Percentiles rank a stretch among this genome's conserved stretches.
Conservation (phyloP, 345 rosid species). For the Lumnitzera racemosa region DNA sequence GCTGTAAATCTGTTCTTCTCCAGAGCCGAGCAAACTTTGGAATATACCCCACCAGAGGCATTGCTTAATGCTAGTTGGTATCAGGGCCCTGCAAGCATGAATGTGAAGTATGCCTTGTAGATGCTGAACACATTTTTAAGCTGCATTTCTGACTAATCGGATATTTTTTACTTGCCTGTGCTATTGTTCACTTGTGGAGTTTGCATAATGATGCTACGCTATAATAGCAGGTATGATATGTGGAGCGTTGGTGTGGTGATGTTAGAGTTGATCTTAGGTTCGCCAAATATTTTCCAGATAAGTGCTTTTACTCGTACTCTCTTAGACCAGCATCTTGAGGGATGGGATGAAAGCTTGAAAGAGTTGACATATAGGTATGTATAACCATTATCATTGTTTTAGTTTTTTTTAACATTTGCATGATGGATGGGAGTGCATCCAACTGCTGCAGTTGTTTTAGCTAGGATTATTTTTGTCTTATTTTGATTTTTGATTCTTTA, state of each 20-base stretch:
- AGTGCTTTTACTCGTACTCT: conserved; percentile 61
- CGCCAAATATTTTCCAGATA: conserved; percentile 79
- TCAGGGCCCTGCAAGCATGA: conserved; percentile 45
- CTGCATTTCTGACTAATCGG: no score
- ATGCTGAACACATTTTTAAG: no score
- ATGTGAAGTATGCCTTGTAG: conserved; percentile 43
- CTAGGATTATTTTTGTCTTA: no score
- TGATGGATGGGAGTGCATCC: no score
- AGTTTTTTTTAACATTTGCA: background rate
- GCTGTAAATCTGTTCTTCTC: conserved; percentile 7
- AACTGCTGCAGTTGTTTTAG: no score
- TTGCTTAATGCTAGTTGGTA: conserved; percentile 76
- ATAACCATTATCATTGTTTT: conserved; percentile 4
- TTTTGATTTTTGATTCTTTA: no score
- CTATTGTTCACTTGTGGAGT: no score
- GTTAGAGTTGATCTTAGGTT: conserved; percentile 85
- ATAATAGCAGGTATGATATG: conserved; percentile 68
- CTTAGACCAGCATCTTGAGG: conserved; percentile 72
- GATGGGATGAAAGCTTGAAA: conserved; percentile 80
- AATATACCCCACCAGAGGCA: conserved; percentile 87
- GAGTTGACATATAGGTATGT: conserved; percentile 89
- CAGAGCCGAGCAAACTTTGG: conserved; percentile 87
- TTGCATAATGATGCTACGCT: background rate
- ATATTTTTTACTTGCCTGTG: no score
- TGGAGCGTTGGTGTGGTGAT: conserved; percentile 97